Conservation (phyloP, 495 filamentous ascomycete species). For the Neurospora intermedia region DNA sequence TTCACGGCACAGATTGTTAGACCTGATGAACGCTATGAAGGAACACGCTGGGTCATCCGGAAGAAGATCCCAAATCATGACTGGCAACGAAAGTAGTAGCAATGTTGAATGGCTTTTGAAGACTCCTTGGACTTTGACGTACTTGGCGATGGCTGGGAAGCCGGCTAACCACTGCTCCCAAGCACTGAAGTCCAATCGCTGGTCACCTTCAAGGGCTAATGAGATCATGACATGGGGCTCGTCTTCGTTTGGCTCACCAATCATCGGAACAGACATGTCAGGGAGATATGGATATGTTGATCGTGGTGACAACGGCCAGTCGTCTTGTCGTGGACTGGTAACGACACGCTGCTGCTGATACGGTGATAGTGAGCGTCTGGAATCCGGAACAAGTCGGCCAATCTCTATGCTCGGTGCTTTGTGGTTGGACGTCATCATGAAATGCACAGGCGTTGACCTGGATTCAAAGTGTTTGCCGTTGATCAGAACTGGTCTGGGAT, state of each 20-base stretch:
- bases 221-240: constrained; percentile 44
- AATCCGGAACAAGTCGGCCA: constrained; percentile 20
- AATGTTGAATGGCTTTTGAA: constrained; percentile 44
- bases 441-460: constrained; percentile 40
- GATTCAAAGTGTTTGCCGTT: constrained; percentile 41
- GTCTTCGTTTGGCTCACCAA: constrained; percentile 30
- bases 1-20: constrained; percentile 28
- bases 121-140: constrained; percentile 41
- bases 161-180: constrained; percentile 38
- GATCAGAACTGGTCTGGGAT: constrained; percentile 36
- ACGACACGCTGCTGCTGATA: constrained; percentile 14
- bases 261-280: constrained; percentile 10
- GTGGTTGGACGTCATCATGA: constrained; percentile 43
- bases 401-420: constrained; percentile 42
- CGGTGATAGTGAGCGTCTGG: constrained; percentile 22
- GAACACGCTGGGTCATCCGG: constrained; percentile 38
- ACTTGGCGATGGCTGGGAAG: constrained; percentile 38
- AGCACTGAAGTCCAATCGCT: constrained; percentile 32
- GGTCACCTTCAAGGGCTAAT: constrained; percentile 40
- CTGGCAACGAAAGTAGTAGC: constrained; percentile 36
- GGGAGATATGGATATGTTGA: constrained; percentile 7
- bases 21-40: constrained; percentile 42
- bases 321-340: background rate
- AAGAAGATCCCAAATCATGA: constrained; percentile 43
- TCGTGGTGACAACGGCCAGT: constrained; percentile 11